Evolutionary conservation across 2,329 filamentous ascomycete species (phyloP), one percentile per base, ranked within the genome.

Genomic region (Allantophomopsis cytisporea): DNA sequence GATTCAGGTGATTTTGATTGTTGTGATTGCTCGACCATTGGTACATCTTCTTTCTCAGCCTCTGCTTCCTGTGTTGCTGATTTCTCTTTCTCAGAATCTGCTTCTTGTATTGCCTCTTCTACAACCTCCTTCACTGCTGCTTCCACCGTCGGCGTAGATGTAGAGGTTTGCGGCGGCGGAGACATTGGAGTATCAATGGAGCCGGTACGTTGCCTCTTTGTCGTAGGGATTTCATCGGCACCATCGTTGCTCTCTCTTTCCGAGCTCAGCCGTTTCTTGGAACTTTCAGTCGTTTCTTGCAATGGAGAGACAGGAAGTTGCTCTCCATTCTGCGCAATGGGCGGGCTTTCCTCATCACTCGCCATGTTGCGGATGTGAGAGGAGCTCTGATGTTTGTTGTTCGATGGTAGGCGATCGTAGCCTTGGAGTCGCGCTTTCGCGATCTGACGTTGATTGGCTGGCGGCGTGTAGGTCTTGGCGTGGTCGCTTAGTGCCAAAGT

Each of bases 401-500:
- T 28, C 11, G 23, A 28, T 28, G 23, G 23, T 12, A 28, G 23
- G 23, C 23, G 23, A 28, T 28, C 23, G 23, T 28, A 28, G 23
- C 23, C 23, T 28, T 28, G 23, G 23, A 28, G 23, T 28, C 23
- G 23, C 23, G 23, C 7, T 28, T 28, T 40, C 34, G 39, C 39
- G 39, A 40, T 31, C 21, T 21, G 39, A 32, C 34, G 32, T n/a
- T 40, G 39, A 40, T 40, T 40, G 39, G 39, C 17, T 35, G 18
- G 33, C 32, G n/a, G 36, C 36, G 20, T 34, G 36, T 23, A 40
- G 14, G 32, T 32, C 39, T 40, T 30, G 34, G 35, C 39, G 34
- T 40, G 36, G 14, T 31, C 23, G 18, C 39, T 40, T 40, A 40
- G 39, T 34, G 34, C 28, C 14, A 34, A 34, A 15, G 32, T 34